Base-by-base conservation (phyloP, 441 rosid genomes). In the Bocquillonia castaneifolia region DNA sequence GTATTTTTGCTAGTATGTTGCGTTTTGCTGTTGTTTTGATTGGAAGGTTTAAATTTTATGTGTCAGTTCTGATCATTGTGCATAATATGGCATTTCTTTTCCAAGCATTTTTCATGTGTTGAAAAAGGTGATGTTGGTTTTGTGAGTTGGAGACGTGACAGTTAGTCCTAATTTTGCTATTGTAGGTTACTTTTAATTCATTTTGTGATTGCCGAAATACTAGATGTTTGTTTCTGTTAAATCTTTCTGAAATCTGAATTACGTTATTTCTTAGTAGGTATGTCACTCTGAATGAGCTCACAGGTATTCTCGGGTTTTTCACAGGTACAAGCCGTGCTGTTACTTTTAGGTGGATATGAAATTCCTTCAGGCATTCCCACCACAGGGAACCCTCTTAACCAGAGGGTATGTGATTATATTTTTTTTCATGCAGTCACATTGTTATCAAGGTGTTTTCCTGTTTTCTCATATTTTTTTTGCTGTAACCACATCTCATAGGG, bases 311-410 rank as follows among this genome's bases (percentile, higher is more conserved):
- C 34, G 29, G 25, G 22, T 56, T 55, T 67, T 79, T 67, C 31
- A 36, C 81, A 93, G 97, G 96, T 93, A 17, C 88, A 89, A 66
- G 88, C 93, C 10, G 99, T 89, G 60, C 74, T 93, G 64, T 79
- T 92, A 59, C 79, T 88, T 59, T 68, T 93, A 76, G 96, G 96
- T 51, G 95, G 89, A 23, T 81, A 81, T 48, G 97, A 91, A 78
- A 66, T 85, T 56, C 61, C 93, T 73, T 57, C 90, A 14, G 89
- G 83, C 20, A 64, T 82, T 23, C 89, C 83, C 60, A 81, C 81
- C 42, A 28, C 82, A 68, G 96, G 82, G 34, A 28, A 76, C 26
- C 76, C 83, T 67, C 84, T 83, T 72, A 81, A 76, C 66, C 89
- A 81, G 67, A 72, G 83, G 90, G 96, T 87, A 82, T 68, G 59